Evolutionary conservation across 2,329 filamentous ascomycete genomes (phyloP), one percentile per base, ranked within the genome.

Genomic region (Aspergillus alliaceus): DNA sequence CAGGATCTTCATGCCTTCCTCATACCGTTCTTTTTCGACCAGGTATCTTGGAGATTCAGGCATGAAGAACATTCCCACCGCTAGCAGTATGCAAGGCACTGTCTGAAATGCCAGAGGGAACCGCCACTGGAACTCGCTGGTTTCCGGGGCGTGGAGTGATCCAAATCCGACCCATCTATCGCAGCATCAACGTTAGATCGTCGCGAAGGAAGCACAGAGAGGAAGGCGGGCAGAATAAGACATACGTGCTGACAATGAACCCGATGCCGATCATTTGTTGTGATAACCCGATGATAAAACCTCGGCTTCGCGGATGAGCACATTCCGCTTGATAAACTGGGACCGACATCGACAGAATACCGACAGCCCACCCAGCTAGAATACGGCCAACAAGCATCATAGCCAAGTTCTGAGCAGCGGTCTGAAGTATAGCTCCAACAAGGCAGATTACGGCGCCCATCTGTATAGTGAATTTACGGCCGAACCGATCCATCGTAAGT

Each of bases 241-340:
- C 69, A 57, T 68, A 72, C 68, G 71, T 66, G 82, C 76, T 76
- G 14, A 77, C 71, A 48, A 79, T 68, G 56, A 76, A 78, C 4
- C 77, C 77, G 61, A 77, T 70, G 29, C 76, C 75, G 48, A 79
- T 73, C 69, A 79, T 75, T 66, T 77, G 78, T 57, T 79, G 77
- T 22, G 76, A 63, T 7, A 79, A 57, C 4, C 77, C 76, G 29
- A 75, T 72, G 15, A 79, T 72, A 47, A 75, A 67, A 7, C 85
- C 85, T 64, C 86, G 80, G 53, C 81, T 84, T 2, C 80, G 81
- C 0, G 84, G 79, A 62, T 84, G 79, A 0, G 85, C 84, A 53
- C 84, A 81, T 67, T 88, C 86, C 9, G 85, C 82, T 57, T 87
- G 85, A 67, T 88, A 88, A 32, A 85, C 80, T 3, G 85, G 86